Conservation (phyloP, 176 grass and related monocot genomes). For the Carex parvula region DNA sequence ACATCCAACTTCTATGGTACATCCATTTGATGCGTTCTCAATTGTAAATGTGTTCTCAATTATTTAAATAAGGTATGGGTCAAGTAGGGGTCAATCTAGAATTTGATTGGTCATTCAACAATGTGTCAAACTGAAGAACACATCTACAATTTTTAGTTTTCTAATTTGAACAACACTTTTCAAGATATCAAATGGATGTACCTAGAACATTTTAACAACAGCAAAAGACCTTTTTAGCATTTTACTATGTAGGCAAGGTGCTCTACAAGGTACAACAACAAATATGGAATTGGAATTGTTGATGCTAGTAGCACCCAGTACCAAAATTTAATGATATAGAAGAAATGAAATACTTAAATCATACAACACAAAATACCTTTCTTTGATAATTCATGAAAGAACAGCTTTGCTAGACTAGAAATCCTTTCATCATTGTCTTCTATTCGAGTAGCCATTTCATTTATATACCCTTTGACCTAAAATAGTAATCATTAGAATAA, state of each 20-base stretch:
- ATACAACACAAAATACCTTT: conserved; percentile 54
- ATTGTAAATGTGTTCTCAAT: not conserved
- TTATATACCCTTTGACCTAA: conserved; percentile 93
- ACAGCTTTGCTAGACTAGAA: conserved; percentile 84
- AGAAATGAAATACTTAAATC: conserved; percentile 6
- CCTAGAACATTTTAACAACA: not conserved
- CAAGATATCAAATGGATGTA: not conserved
- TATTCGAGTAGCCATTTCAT: conserved; percentile 89
- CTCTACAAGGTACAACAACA: conserved; percentile 32
- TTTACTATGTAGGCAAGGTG: not conserved
- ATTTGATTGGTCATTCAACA: not conserved
- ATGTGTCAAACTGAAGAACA: not conserved
- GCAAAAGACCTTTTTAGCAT: not conserved
- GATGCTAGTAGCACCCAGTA: not conserved
- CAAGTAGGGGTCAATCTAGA: not conserved
- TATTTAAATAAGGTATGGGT: not conserved
- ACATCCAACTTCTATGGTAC: not conserved
- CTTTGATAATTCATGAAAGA: conserved; percentile 99
- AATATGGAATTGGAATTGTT: conserved; percentile 17
- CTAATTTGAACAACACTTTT: not conserved
- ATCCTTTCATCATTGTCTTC: conserved; percentile 91
- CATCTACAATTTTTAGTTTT: not conserved
- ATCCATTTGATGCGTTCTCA: not conserved
- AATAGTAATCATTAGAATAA: conserved; percentile 13
- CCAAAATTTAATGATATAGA: conserved; percentile 2